phyloP scores from a whole-genome alignment of 2,329 filamentous ascomycete genomes.

The Nakataea oryzae region DNA sequence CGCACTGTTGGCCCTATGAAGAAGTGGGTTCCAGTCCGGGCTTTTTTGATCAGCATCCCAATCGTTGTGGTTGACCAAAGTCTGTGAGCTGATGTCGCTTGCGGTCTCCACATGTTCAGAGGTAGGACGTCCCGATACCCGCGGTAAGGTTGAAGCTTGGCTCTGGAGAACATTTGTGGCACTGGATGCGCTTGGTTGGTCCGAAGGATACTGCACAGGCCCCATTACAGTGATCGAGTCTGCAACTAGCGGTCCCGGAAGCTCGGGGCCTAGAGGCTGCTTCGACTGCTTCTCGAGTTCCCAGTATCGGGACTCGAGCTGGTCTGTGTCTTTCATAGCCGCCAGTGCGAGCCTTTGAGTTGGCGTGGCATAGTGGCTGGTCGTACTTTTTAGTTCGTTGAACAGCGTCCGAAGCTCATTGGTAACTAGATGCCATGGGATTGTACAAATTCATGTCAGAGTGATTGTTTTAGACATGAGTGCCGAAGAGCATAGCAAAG shows the following conservation, averaged over 20 bases:
- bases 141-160: neutral
- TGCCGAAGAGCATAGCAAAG: no score
- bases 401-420: conserved; percentile 64
- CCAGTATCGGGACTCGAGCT: conserved; percentile 15
- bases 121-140: neutral
- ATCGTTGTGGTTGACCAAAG: conserved; percentile 32
- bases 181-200: neutral
- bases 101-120: conserved; percentile 25
- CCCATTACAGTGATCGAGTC: neutral
- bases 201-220: neutral
- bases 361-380: conserved; percentile 54
- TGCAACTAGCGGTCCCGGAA: neutral
- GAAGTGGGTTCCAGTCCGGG: neutral
- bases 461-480: neutral
- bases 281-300: neutral
- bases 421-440: conserved; percentile 44
- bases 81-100: conserved; percentile 40
- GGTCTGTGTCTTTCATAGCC: conserved; percentile 43
- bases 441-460: neutral
- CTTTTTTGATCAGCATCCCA: neutral
- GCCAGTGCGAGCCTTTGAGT: conserved; percentile 70
- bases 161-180: neutral
- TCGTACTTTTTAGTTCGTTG: conserved; percentile 54
- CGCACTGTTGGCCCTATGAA: conserved; percentile 1
- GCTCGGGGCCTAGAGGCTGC: neutral